Base-by-base conservation (phyloP, 208 protist species). In the Acanthamoeba lenticulata region DNA sequence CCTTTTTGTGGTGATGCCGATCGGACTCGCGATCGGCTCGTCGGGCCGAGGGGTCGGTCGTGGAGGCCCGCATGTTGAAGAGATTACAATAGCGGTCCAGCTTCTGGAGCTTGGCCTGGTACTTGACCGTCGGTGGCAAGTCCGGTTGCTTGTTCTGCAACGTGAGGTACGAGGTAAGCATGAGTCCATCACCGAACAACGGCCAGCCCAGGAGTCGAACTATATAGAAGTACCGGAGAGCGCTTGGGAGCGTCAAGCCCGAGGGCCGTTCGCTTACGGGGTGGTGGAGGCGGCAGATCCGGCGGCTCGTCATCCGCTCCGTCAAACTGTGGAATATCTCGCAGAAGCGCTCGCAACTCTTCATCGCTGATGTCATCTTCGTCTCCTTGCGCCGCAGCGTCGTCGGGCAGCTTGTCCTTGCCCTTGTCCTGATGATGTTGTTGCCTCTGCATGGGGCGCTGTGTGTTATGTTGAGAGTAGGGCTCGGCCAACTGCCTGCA, bases 71-170 rank as follows among this genome's bases (percentile, higher is more conserved):
- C 38, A 90, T 11, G 52, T 90, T 90, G 49, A 90, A 90, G 9
- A 90, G 47, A 45, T 90, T 90, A 49, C 83, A 90, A 19, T 90
- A 90, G 40, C 83, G 11, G 38, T 90, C 83, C 34, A 90, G 32
- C 36, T 90, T 90, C 34, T 72, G 47, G 27, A 90, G 83, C 83
- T 90, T 90, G 32, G 83, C 47, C 57, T 90, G 83, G 38, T 90
- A 69, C 57, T 90, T 90, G 55, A 90, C 83, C 2, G 83, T 90
- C 17, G 83, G 83, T 24, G 83, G 83, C 27, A 90, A 36, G 38
- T 69, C 83, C 15, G 83, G 83, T n/a, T 62, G 83, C 32, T 90
- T 90, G 36, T 90, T 62, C 57, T 90, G 36, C 11, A 40, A 45
- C 27, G 47, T 72, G 15, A 24, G 1, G 55, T 62, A 24, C 24